These are phyloP conservation scores for Trichaptum fuscoviolaceum DNA, from an alignment of 768 basidiomycete species.

Conservation along the genomic window DNA sequence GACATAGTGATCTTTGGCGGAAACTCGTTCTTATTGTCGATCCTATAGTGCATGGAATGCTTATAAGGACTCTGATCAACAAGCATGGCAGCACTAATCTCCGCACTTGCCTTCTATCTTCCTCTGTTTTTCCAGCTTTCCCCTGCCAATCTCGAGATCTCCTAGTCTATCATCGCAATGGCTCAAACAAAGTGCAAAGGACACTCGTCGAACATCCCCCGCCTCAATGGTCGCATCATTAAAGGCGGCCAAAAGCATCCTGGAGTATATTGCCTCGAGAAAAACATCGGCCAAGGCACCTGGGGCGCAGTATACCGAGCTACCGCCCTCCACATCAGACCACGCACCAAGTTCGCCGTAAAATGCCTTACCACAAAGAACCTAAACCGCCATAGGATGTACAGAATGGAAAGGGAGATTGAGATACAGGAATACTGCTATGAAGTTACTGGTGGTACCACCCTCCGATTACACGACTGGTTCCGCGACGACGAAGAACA, in stretches of 20 bases:
- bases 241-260: neutral
- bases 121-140: neutral
- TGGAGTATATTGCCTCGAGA: neutral
- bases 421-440: neutral
- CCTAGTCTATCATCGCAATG: neutral
- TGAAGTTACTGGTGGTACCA: neutral
- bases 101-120: neutral
- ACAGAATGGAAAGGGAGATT: neutral
- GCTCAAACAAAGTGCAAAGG: neutral
- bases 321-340: neutral
- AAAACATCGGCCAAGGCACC: neutral
- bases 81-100: neutral
- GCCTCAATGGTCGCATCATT: neutral
- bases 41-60: neutral
- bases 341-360: neutral
- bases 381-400: neutral
- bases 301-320: constrained; percentile 3
- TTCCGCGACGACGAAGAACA: neutral
- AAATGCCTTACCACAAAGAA: neutral
- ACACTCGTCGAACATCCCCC: neutral
- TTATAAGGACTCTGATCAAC: neutral
- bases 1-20: neutral
- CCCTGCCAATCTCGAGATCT: neutral
- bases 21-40: neutral
- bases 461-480: neutral